Evolutionary conservation across 306 rosid genomes (phyloP).

Genomic region (Prunus salicina): DNA sequence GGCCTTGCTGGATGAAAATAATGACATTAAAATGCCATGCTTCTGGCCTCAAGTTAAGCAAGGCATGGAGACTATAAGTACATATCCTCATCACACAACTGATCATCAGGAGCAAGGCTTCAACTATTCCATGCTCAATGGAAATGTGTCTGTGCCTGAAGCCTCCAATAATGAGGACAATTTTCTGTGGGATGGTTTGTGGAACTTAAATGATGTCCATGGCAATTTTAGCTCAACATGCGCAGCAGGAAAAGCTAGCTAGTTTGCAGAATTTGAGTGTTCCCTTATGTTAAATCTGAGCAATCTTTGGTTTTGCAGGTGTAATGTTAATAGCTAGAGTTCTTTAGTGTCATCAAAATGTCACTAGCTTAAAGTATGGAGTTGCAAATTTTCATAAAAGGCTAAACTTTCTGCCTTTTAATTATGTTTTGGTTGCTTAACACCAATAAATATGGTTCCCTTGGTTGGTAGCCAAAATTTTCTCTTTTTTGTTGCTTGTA

Average conservation of each 20-base stretch:
- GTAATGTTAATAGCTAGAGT: conserved; percentile 2
- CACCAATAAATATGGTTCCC: no score
- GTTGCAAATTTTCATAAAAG: background rate
- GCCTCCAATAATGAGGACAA: conserved; percentile 36
- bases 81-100: conserved; percentile 19
- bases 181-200: conserved; percentile 56
- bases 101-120: conserved; percentile 42
- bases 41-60: conserved; percentile 41
- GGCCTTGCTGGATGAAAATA: conserved; percentile 57
- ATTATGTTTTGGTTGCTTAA: no score
- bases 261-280: conserved; percentile 46
- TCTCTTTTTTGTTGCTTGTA: background rate
- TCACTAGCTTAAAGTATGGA: conserved; percentile 1
- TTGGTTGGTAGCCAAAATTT: no score
- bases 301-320: background rate
- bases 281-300: conserved; percentile 43
- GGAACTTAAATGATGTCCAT: conserved; percentile 68
- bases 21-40: conserved; percentile 29
- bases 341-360: conserved; percentile 5
- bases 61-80: conserved; percentile 21
- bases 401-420: no score
- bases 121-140: conserved; percentile 40
- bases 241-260: conserved; percentile 38
- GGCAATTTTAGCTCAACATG: conserved; percentile 36
- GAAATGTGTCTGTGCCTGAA: conserved; percentile 38